Evolutionary conservation across 2,329 filamentous ascomycete species (phyloP), one percentile per base, ranked within the genome.

Genomic region (Alternaria triticina): DNA sequence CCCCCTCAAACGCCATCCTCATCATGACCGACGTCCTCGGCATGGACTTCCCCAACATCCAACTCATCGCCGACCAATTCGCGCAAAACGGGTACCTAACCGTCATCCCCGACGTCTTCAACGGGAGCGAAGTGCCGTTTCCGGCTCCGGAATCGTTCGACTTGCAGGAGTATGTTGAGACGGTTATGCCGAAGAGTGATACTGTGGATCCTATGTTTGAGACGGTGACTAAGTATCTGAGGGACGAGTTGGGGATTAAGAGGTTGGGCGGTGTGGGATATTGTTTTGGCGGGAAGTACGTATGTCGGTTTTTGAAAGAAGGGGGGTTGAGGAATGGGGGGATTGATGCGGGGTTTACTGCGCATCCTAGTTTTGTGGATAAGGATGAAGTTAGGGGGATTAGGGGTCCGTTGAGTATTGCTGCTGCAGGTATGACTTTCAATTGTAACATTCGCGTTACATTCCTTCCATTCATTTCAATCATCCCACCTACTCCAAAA

Each of bases 321-420:
- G 75, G 84, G 60, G 88, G 88, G 66, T 82, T 95, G 68, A 5
- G 9, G 15, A 40, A 40, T 11, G 36, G 36, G 15, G 36, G 36
- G 8, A 40, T 40, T 17, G 85, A 92, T 57, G 91, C 87, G 57
- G 92, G 91, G 43, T 96, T 86, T 80, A 81, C 88, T 17, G 93
- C 92, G 2, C 93, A 96, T 79, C 93, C 93, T 1, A 91, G 88
- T 25, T 94, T 94, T 70, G 87, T 96, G 5, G 81, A 85, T 2
- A 82, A 85, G 27, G 84, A 83, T 0, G 90, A 92, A 80, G 81
- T 91, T 40, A 77, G 81, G 66, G 86, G 82, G 1, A 84, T 91
- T 57, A 78, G 77, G 4, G 85, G 84, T 0, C 89, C 90, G 0
- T 77, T 89, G 11, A 85, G 85, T 50, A 87, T 93, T 54, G 85